Conservation (phyloP, 163 green algal genomes). For the Chlorella variabilis region DNA sequence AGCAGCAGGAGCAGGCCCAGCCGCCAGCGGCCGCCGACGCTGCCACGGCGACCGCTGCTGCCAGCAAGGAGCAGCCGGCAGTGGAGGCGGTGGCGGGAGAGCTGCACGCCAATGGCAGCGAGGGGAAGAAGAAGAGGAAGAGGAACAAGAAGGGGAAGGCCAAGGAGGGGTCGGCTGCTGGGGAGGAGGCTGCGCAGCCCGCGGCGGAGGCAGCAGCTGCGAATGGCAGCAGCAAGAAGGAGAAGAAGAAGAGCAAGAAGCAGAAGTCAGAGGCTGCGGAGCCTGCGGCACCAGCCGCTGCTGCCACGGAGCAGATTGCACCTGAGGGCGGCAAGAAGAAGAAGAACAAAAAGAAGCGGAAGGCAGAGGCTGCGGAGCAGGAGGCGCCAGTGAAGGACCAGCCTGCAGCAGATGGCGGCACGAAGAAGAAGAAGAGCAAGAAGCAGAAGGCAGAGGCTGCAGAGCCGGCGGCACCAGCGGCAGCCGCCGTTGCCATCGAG, state of each 20-base stretch:
- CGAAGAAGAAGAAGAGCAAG: not conserved
- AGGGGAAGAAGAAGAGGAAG: not conserved
- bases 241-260: constrained; percentile 11
- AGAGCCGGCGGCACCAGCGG: not conserved
- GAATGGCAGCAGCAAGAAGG: not conserved
- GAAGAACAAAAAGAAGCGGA: constrained; percentile 2
- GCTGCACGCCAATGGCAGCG: not conserved
- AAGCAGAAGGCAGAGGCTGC: not conserved
- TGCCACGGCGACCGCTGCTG: not conserved
- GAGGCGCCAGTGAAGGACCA: not conserved
- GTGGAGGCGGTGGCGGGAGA: not conserved
- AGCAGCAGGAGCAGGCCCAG: not conserved
- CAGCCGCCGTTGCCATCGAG: not conserved
- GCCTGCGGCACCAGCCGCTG: not conserved
- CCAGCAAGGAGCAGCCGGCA: not conserved
- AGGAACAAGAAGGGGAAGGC: not conserved
- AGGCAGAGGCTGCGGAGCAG: not conserved
- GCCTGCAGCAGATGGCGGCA: not conserved
- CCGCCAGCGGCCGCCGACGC: not conserved
- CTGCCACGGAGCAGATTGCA: not conserved
- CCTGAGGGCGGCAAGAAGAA: not conserved
- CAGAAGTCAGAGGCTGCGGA: not conserved
- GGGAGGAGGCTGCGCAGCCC: not conserved
- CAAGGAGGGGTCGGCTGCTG: not conserved
- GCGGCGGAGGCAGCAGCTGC: not conserved